A percentile compares a stretch with the other conserved stretches of the same genome.
These are phyloP conservation scores for Plasmodium vivax DNA, from an alignment of 169 alveolate species.

Conservation along the genomic window DNA sequence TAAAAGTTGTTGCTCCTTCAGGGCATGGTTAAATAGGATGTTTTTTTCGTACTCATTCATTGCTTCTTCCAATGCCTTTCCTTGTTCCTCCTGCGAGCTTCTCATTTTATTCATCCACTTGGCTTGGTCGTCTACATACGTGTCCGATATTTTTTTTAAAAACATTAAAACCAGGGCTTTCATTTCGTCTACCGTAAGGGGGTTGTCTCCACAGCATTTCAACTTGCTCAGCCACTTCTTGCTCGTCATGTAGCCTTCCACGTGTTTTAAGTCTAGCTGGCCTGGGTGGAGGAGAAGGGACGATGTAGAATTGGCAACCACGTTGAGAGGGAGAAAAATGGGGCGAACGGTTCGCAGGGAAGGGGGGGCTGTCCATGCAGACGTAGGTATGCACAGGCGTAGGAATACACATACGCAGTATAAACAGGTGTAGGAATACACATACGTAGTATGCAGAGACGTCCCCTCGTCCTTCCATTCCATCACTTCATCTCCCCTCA, in stretches of 20 bases:
- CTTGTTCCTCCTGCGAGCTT: slow-evolving; percentile 64
- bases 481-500: slow-evolving; percentile 18
- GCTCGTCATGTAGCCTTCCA: slow-evolving; percentile 75
- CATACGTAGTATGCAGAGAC: not conserved
- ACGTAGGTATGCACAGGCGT: not conserved
- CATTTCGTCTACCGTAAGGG: slow-evolving; percentile 84
- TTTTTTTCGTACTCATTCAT: slow-evolving; percentile 61
- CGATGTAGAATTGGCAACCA: not conserved
- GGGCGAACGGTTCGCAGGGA: too few species aligned
- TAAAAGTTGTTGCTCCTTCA: slow-evolving; percentile 56
- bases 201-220: slow-evolving; percentile 78
- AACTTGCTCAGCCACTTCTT: slow-evolving; percentile 77
- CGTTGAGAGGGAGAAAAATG: not conserved
- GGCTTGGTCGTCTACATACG: slow-evolving; percentile 66
- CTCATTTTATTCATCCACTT: slow-evolving; percentile 63
- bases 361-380: not conserved
- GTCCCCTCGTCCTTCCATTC: not conserved
- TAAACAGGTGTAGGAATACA: too few species aligned
- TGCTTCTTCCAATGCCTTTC: slow-evolving; percentile 73
- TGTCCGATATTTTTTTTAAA: slow-evolving; percentile 86
- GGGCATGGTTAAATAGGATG: slow-evolving; percentile 42
- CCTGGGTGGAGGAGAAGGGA: slow-evolving; percentile 75
- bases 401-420: too few species aligned
- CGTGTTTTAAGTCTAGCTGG: slow-evolving; percentile 76
- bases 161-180: slow-evolving; percentile 84